These are phyloP conservation scores for Microthlaspi erraticum DNA, from an alignment of 345 rosid genomes.

Conservation along the genomic window DNA sequence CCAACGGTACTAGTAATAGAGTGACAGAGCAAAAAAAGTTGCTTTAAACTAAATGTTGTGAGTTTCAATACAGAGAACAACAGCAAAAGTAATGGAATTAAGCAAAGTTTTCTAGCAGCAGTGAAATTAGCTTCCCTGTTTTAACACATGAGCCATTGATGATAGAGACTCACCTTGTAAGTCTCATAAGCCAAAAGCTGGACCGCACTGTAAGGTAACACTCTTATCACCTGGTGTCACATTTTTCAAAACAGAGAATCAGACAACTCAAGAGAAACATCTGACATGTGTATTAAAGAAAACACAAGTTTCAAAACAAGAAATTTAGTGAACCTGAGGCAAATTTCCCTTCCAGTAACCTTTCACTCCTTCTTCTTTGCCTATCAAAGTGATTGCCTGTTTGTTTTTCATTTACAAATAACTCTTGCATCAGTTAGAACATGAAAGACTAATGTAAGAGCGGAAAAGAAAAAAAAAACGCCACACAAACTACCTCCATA, in stretches of 20 bases:
- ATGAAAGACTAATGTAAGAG: background rate
- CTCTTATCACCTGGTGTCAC: conserved; percentile 74
- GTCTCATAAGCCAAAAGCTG: conserved; percentile 95
- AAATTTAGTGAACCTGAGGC: conserved; percentile 71
- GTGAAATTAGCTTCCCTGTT: background rate
- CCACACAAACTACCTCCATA: conserved; percentile 55
- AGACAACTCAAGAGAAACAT: conserved; percentile 18
- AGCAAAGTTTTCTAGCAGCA: background rate
- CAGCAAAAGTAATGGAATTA: background rate
- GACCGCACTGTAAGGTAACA: conserved; percentile 92
- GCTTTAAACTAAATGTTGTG: background rate
- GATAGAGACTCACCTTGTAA: conserved; percentile 67
- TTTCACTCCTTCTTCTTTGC: conserved; percentile 90
- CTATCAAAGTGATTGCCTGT: conserved; percentile 79
- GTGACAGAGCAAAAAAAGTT: background rate
- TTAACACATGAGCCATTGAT: background rate
- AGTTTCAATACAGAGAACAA: background rate
- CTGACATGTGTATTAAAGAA: background rate
- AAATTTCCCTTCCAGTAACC: conserved; percentile 99
- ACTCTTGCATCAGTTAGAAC: conserved; percentile 17
- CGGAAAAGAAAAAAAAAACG: background rate
- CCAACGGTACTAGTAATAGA: conserved; percentile 10
- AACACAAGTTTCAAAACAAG: conserved; percentile 3
- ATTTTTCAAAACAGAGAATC: conserved; percentile 32
- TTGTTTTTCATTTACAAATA: conserved; percentile 22